A percentile compares a stretch with the other conserved stretches of the same genome.
phyloP scores from a whole-genome alignment of 352 stramenopile genomes.

The Salisapilia sapeloensis region DNA sequence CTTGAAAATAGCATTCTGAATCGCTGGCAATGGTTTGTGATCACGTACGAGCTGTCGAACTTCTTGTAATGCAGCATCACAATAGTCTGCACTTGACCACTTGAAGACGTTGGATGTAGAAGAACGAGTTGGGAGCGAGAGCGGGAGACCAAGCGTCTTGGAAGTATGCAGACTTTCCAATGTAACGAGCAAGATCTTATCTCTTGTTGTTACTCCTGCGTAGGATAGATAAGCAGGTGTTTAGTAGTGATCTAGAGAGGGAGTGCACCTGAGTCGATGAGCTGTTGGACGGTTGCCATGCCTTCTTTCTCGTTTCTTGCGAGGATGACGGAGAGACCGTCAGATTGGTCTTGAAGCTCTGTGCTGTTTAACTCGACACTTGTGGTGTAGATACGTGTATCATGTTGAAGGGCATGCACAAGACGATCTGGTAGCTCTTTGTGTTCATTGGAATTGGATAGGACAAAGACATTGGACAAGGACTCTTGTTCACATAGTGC shows the following conservation, averaged over 20 bases:
- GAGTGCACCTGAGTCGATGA: slow-evolving; percentile 12
- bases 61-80: slow-evolving; percentile 26
- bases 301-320: slow-evolving; percentile 5
- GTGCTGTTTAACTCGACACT: not conserved
- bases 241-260: not conserved
- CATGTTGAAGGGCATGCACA: not conserved
- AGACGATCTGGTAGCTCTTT: not conserved
- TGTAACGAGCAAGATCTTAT: slow-evolving; percentile 14
- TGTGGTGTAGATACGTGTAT: not conserved
- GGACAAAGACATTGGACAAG: too few relatives aligned
- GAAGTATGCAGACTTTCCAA: slow-evolving; percentile 11
- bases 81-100: slow-evolving; percentile 31
- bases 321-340: slow-evolving; percentile 9
- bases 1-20: slow-evolving; percentile 17
- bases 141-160: not conserved
- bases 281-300: slow-evolving; percentile 1
- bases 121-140: not conserved
- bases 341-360: not conserved
- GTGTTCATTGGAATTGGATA: too few relatives aligned
- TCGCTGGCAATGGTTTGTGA: slow-evolving; percentile 4
- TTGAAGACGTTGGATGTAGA: slow-evolving; percentile 3
- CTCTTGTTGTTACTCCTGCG: slow-evolving; percentile 4
- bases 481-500: too few relatives aligned
- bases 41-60: slow-evolving; percentile 26
- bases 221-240: not conserved